Evolutionary conservation across 768 basidiomycete genomes (phyloP).

Genomic region (Clitopilus hobsonii): DNA sequence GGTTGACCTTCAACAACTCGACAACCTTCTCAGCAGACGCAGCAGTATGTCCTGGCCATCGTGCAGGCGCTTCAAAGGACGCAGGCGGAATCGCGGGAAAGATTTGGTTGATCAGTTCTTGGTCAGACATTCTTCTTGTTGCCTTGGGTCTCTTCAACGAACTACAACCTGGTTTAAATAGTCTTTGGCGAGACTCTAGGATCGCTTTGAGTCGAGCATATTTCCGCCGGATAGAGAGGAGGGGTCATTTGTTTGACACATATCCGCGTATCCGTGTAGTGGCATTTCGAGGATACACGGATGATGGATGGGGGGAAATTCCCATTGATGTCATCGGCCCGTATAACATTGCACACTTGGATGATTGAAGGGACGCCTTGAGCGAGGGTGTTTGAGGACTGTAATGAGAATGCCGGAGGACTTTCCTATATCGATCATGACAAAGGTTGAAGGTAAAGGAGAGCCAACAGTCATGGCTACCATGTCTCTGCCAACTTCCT

Average conservation of each 20-base stretch:
- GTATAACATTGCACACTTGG: not conserved
- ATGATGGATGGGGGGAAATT: too few relatives aligned
- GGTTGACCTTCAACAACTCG: conserved; percentile 41
- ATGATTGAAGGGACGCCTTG: not conserved
- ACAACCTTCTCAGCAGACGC: conserved; percentile 24
- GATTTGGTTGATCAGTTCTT: not conserved
- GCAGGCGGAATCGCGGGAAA: conserved; percentile 7
- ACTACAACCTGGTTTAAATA: too few relatives aligned
- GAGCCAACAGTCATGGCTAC: too few relatives aligned
- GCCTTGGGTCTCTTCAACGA: too few relatives aligned
- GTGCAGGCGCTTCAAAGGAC: conserved; percentile 12
- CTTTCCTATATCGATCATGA: too few relatives aligned
- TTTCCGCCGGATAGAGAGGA: not conserved
- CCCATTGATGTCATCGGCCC: not conserved
- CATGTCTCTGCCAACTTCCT: too few relatives aligned
- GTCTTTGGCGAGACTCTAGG: too few relatives aligned
- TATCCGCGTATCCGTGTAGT: not conserved
- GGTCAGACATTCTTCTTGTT: not conserved
- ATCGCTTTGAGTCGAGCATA: not conserved
- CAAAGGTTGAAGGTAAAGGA: too few relatives aligned
- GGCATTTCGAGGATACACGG: not conserved
- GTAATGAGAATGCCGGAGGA: too few relatives aligned
- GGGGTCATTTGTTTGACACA: not conserved
- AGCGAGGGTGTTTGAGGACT: too few relatives aligned
- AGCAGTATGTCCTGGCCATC: conserved; percentile 27